A percentile compares a stretch with the other conserved stretches of the same genome.
Conservation (phyloP, 2,329 filamentous ascomycete species). For the Xylaria arbuscula region DNA sequence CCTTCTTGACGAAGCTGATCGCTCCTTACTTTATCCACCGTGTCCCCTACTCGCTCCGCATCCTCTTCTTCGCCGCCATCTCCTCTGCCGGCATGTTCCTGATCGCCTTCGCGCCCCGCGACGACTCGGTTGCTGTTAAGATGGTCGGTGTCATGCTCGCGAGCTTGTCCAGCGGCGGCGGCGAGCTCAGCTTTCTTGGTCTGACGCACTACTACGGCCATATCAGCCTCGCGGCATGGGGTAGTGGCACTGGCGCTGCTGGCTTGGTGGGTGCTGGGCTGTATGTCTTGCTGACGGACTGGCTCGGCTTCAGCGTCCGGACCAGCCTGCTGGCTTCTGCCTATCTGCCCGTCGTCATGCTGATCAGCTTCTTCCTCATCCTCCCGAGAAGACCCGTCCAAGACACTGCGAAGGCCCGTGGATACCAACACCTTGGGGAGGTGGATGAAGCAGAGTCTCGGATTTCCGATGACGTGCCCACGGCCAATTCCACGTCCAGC, state of each 20-base stretch:
- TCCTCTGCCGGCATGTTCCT: slow-evolving; percentile 90
- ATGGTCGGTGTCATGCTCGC: slow-evolving; percentile 86
- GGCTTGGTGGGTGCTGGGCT: slow-evolving; percentile 87
- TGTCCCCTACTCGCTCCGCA: slow-evolving; percentile 81
- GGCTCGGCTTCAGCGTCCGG: slow-evolving; percentile 78
- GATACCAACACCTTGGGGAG: slow-evolving; percentile 66
- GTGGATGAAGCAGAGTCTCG: slow-evolving; percentile 56
- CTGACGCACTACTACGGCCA: slow-evolving; percentile 94
- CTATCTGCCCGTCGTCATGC: slow-evolving; percentile 82
- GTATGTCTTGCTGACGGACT: slow-evolving; percentile 87
- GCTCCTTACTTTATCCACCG: slow-evolving; percentile 94
- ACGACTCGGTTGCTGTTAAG: slow-evolving; percentile 75
- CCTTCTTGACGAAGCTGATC: slow-evolving; percentile 86
- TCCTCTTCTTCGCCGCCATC: slow-evolving; percentile 77
- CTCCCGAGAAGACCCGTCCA: slow-evolving; percentile 76
- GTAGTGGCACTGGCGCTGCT: slow-evolving; percentile 89
- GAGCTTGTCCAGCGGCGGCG: slow-evolving; percentile 85
- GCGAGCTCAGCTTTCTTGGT: slow-evolving; percentile 90
- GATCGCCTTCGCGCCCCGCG: slow-evolving; percentile 80
- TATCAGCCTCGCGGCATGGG: slow-evolving; percentile 89
- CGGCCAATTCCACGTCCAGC: slow-evolving; percentile 59
- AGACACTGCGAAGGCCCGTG: slow-evolving; percentile 56
- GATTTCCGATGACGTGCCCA: slow-evolving; percentile 52
- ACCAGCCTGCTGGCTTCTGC: slow-evolving; percentile 81
- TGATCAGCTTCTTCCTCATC: slow-evolving; percentile 85